A percentile compares a stretch with the other conserved stretches of the same genome.
Evolutionary conservation across 768 basidiomycete species (phyloP).

Genomic region (Strobilomyces confusus): DNA sequence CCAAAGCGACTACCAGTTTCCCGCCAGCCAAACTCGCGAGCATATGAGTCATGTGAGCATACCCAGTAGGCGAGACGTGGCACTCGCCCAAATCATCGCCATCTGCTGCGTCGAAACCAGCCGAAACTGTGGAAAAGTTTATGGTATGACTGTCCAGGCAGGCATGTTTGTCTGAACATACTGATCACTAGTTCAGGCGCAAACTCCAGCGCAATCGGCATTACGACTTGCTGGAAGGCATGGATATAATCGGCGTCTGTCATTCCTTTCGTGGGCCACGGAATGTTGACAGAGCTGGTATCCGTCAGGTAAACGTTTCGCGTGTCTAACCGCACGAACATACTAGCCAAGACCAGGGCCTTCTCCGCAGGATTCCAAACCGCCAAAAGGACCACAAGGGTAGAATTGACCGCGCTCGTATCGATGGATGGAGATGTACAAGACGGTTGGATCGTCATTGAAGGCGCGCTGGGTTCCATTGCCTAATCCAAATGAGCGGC

Average conservation of each 20-base stretch:
- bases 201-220: conserved; percentile 98
- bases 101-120: conserved; percentile 94
- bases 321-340: conserved; percentile 29
- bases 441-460: conserved; percentile 84
- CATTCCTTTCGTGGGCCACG: conserved; percentile 89
- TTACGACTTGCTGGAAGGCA: conserved; percentile 91
- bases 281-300: conserved; percentile 87
- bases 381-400: conserved; percentile 88
- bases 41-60: conserved; percentile 99
- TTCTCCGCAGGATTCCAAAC: conserved; percentile 80
- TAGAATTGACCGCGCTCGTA: conserved; percentile 92
- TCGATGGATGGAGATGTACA: conserved; percentile 94
- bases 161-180: conserved; percentile 36
- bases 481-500: conserved; percentile 44
- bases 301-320: conserved; percentile 6
- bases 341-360: conserved; percentile 84
- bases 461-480: conserved; percentile 98
- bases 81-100: conserved; percentile 94
- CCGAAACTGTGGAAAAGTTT: conserved; percentile 64
- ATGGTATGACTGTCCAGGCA: not conserved
- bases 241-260: conserved; percentile 94
- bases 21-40: conserved; percentile 83
- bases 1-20: conserved; percentile 86
- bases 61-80: conserved; percentile 85
- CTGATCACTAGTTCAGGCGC: conserved; percentile 94